Evolutionary conservation across 148 eudicot species (phyloP), one percentile per base, ranked within the genome.

Genomic region (Amaranthus palmeri): DNA sequence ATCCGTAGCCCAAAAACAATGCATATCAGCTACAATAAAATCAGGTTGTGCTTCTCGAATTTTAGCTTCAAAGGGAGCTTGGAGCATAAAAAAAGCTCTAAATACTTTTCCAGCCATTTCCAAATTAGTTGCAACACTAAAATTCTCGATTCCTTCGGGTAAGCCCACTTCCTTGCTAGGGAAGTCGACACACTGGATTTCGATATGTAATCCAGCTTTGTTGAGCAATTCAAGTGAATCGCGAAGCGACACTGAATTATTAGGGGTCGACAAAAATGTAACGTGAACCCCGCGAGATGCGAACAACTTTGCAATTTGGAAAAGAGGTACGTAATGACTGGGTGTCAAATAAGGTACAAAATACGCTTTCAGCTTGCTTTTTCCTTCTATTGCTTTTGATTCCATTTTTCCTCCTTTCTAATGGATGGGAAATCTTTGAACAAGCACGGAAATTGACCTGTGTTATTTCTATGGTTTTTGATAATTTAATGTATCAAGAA

Each of bases 11-110:
- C 61, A 69, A 69, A 54, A 54, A 11, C 49, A 69, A 12, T 69
- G 61, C 72, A 69, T 69, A 69, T 69, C 72, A 10, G 72, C 18
- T 3, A 69, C 72, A 14, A 69, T 13, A 7, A 41, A 69, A 9
- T 69, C 61, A 3, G 72, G 72, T 13, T 42, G 41, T 18, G 72
- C 48, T 0, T 48, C 50, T 51, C 50, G 13, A 12, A 69, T 40
- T 3, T 8, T 44, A 41, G 7, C 41, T 44, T 69, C 72, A 40
- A 69, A 54, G 41, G 72, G 72, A 10, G 4, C 4, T 25, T 67
- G 70, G 11, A 67, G 70, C 70, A 67, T 54, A 8, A 69, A 54
- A 9, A 54, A 54, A 7, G 72, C 72, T 7, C 40, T 61, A 6
- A 54, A 14, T 3, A 69, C 18, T 54, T 69, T 69, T 3, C 49